A percentile compares a stretch with the other conserved stretches of the same genome.
Evolutionary conservation across 2,329 filamentous ascomycete genomes (phyloP).

Genomic region (Cladosporium sp.): DNA sequence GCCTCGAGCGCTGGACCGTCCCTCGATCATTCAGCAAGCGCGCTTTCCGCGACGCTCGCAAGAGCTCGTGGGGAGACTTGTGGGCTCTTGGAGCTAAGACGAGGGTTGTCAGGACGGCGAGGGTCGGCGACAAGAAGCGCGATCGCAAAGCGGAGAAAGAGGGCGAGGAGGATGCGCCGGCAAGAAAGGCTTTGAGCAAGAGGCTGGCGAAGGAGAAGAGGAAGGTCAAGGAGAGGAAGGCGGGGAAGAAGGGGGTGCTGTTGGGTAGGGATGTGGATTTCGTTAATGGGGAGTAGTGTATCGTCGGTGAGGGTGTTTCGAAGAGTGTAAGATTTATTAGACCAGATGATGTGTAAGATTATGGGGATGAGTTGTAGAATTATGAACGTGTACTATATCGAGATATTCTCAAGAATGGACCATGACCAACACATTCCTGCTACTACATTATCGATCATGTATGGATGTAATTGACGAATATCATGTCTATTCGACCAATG

Average conservation of each 20-base stretch:
- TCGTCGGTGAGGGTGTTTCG: not conserved
- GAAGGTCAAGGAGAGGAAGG: conserved; percentile 42
- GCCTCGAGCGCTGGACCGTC: conserved; percentile 90
- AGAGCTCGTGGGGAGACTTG: conserved; percentile 86
- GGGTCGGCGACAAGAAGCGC: conserved; percentile 22
- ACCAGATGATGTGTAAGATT: not conserved
- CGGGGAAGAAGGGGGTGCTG: conserved; percentile 35
- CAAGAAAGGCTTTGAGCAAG: conserved; percentile 20
- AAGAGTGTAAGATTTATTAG: not conserved
- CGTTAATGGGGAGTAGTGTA: not conserved
- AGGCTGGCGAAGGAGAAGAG: conserved; percentile 25
- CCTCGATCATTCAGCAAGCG: conserved; percentile 76
- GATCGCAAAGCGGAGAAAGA: conserved; percentile 22
- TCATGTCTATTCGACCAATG: too few relatives aligned
- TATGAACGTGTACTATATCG: not conserved
- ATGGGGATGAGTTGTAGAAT: not conserved
- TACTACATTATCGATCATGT: too few relatives aligned
- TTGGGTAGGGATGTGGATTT: conserved; percentile 10
- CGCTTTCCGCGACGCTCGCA: conserved; percentile 90
- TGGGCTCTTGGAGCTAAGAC: conserved; percentile 97
- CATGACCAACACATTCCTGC: not conserved
- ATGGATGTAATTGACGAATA: too few relatives aligned
- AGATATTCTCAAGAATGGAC: not conserved
- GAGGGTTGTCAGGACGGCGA: conserved; percentile 62
- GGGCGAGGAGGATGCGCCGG: conserved; percentile 22